These are phyloP conservation scores for Xylogone sp. DNA, from an alignment of 2,329 filamentous ascomycete species.

Conservation along the genomic window DNA sequence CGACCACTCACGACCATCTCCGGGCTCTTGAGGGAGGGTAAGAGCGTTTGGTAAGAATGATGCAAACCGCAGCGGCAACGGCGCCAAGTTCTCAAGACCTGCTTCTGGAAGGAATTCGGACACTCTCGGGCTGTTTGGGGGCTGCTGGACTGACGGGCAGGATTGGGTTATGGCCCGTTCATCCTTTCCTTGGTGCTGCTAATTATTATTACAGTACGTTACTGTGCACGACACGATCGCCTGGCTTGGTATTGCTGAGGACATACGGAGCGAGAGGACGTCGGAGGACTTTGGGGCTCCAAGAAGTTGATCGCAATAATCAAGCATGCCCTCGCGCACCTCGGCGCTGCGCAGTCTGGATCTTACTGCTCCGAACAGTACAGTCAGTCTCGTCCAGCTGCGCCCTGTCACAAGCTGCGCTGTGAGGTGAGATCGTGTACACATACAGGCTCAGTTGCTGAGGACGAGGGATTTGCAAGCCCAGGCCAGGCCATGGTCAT, in stretches of 20 bases:
- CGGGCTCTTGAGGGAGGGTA: background rate
- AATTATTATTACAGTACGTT: too few species aligned
- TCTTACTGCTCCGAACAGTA: background rate
- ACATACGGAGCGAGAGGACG: too few species aligned
- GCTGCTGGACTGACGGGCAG: too few species aligned
- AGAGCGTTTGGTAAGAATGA: background rate
- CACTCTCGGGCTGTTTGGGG: background rate
- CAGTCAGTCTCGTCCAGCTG: background rate
- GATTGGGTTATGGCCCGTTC: too few species aligned
- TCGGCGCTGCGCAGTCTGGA: background rate
- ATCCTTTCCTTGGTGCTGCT: too few species aligned
- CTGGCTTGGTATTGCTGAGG: too few species aligned
- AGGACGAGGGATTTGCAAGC: background rate
- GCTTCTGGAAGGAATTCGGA: background rate
- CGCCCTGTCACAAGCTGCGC: background rate
- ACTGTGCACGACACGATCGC: too few species aligned
- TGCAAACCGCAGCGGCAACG: background rate
- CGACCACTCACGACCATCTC: too few species aligned
- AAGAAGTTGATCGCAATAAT: background rate
- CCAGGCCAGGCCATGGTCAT: background rate
- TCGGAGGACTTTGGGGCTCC: background rate
- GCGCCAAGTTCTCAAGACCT: background rate
- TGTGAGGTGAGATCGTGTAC: background rate
- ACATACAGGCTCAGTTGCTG: background rate
- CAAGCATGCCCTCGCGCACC: background rate